phyloP scores from a whole-genome alignment of 805 yeast species.

The Monosporozyma siamensis region DNA sequence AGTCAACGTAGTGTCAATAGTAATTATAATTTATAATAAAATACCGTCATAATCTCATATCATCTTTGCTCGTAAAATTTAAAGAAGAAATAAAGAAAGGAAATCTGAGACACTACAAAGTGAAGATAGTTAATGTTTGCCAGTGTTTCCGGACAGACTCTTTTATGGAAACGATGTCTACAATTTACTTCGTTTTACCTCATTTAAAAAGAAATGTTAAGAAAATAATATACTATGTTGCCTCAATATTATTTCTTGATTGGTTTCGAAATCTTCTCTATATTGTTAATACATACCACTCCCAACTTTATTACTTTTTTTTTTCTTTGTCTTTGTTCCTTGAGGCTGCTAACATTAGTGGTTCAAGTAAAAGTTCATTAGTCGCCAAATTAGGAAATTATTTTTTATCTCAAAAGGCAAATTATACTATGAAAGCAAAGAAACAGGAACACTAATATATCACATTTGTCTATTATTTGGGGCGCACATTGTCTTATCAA shows the following conservation, averaged over 20 bases:
- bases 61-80: too few species aligned
- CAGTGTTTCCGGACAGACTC: too few species aligned
- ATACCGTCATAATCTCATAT: background rate
- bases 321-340: slow-evolving; percentile 1
- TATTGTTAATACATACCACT: too few species aligned
- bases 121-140: background rate
- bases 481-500: background rate
- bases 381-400: slow-evolving; percentile 5
- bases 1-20: background rate
- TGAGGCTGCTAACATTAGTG: slow-evolving; percentile 1
- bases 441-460: background rate
- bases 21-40: slow-evolving; percentile 1
- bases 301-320: background rate
- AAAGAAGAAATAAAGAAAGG: too few species aligned
- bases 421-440: background rate
- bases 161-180: too few species aligned
- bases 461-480: background rate
- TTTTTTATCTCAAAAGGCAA: background rate
- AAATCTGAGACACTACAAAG: too few species aligned
- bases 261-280: too few species aligned
- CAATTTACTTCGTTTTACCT: too few species aligned
- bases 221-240: too few species aligned
- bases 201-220: too few species aligned
- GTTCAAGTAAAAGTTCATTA: slow-evolving; percentile 1
- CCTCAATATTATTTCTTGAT: too few species aligned